Evolutionary conservation across 768 basidiomycete species (phyloP), one percentile per base, ranked within the genome.

Genomic region (Fomitopsis pulvina): DNA sequence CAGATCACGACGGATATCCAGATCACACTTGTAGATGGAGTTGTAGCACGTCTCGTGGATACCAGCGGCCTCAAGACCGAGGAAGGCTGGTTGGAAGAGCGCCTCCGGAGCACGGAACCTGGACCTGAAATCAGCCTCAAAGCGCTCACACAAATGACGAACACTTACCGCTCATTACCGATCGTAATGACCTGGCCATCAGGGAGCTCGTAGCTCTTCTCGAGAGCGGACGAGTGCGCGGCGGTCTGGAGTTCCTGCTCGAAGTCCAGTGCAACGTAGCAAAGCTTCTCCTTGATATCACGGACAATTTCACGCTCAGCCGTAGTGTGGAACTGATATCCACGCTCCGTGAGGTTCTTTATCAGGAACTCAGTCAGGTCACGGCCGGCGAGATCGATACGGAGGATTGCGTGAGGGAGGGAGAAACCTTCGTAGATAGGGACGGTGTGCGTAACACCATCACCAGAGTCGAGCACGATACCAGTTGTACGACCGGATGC

Each of bases 71-170:
- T 84, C 82, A 49, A 83, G 83, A 60, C 91, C 91, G 52, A 93
- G 75, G 78, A 95, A 82, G 22, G 85, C 75, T 50, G 92, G 92
- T 72, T 92, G 87, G 88, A 93, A 95, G 68, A 95, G 82, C 16
- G 90, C 89, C 68, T 95, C 92, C 59, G 92, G 90, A 49, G 87
- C 85, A 67, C 92, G 88, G 91, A 93, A 83, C 54, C 69, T 57
- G 49, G 37, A 41, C 34, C 16, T 38, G 41, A 48, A 68, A 67
- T 59, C 69, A 71, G 63, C 70, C 72, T 53, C 29, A 24, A 41
- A 30, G 1, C 43, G 29, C 27, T 29, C 10, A 39, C 5, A 29
- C 18, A 21, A 26, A 42, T 28, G 20, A 11, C 12, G 20, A 8
- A 43, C 18, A 63, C 69, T 26, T 47, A 85, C 64, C 92, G 81